These are phyloP conservation scores for Talaromyces marneffei DNA, from an alignment of 2,329 filamentous ascomycete genomes.

Conservation along the genomic window DNA sequence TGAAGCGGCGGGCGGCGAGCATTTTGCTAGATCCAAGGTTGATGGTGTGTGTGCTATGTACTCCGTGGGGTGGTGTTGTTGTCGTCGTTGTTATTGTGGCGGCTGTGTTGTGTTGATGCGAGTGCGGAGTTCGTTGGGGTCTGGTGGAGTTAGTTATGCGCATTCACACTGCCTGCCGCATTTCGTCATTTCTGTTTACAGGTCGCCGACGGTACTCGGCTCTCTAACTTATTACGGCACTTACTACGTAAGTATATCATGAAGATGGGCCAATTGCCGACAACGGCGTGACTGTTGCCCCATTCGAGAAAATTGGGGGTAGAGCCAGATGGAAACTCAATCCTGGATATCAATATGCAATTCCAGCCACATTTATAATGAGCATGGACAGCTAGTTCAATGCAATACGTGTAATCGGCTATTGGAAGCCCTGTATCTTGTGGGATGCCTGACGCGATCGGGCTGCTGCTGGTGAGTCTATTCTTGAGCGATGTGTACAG, in stretches of 20 bases:
- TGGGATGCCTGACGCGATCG: not conserved
- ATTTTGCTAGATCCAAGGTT: conserved; percentile 18
- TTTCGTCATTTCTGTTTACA: not conserved
- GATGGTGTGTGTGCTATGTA: not conserved
- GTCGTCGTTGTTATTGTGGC: too few relatives aligned
- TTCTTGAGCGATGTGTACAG: not conserved
- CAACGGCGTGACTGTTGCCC: not conserved
- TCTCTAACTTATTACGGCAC: too few relatives aligned
- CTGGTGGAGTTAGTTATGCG: not conserved
- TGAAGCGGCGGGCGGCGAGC: conserved; percentile 35
- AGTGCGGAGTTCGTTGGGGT: not conserved
- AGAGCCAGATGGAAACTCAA: too few relatives aligned
- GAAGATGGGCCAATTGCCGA: not conserved
- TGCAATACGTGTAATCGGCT: not conserved
- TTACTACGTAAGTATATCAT: too few relatives aligned
- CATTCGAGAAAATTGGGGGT: not conserved
- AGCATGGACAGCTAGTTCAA: not conserved
- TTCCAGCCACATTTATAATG: not conserved
- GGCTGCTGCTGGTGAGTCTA: not conserved
- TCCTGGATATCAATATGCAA: not conserved
- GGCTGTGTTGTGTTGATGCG: not conserved
- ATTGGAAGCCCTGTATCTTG: not conserved
- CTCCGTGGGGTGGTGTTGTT: too few relatives aligned
- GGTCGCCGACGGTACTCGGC: not conserved
- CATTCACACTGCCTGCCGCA: not conserved